Evolutionary conservation across 441 rosid genomes (phyloP).

Genomic region (Mallotus japonicus): DNA sequence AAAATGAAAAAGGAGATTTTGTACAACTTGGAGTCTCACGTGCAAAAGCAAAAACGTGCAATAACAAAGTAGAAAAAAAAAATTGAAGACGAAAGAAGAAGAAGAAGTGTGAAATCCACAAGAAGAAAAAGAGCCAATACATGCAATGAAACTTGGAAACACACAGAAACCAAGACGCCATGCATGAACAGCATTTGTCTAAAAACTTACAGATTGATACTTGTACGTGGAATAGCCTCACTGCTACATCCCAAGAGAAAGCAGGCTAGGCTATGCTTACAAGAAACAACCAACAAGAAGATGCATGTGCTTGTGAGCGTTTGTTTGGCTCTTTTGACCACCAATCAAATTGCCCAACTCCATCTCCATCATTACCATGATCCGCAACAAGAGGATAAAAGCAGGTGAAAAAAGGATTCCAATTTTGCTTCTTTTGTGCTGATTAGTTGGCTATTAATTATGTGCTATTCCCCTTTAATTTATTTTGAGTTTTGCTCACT

Average conservation of each 20-base stretch:
- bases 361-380: conserved; percentile 10
- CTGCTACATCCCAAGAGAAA: not conserved
- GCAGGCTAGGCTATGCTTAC: not conserved
- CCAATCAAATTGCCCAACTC: not conserved
- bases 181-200: conserved; percentile 34
- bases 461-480: not conserved
- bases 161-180: conserved; percentile 18
- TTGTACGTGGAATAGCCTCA: conserved; percentile 23
- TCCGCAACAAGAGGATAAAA: not conserved
- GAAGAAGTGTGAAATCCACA: not conserved
- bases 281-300: not conserved
- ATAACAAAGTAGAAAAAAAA: not conserved
- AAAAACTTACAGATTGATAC: not conserved
- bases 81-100: no score
- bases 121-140: not conserved
- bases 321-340: conserved; percentile 6
- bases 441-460: conserved; percentile 4
- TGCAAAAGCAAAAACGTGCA: not conserved
- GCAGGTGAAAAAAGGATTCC: not conserved
- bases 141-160: conserved; percentile 26
- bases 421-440: conserved; percentile 14
- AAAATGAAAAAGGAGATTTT: not conserved
- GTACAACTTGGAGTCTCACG: not conserved
- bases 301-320: not conserved
- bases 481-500: not conserved